A percentile compares a stretch with the other conserved stretches of the same genome.
phyloP scores from a whole-genome alignment of 2,329 filamentous ascomycete genomes.

The Aspergillus oerlinghausenensis region DNA sequence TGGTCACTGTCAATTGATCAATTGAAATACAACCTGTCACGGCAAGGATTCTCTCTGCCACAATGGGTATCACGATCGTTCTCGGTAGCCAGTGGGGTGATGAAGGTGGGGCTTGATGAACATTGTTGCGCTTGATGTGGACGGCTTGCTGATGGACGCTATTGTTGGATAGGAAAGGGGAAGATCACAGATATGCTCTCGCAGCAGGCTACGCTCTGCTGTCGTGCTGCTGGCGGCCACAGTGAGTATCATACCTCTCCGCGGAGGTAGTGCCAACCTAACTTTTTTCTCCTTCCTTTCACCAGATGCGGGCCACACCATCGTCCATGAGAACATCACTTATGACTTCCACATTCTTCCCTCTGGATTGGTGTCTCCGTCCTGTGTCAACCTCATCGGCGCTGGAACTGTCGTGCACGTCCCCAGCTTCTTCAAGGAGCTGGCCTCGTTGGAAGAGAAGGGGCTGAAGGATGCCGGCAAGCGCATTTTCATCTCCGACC shows the following conservation, averaged over 20 bases:
- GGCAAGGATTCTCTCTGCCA: constrained; percentile 3
- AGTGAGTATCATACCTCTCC: constrained; percentile 30
- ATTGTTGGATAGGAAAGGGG: constrained; percentile 36
- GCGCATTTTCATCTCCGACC: constrained; percentile 45
- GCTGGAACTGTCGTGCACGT: constrained; percentile 45
- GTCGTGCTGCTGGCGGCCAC: constrained; percentile 44
- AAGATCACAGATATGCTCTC: constrained; percentile 47
- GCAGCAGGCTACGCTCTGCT: constrained; percentile 41
- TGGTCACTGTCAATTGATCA: background rate
- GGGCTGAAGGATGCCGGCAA: constrained; percentile 37
- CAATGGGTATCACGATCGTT: constrained; percentile 40
- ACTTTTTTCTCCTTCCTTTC: constrained; percentile 1
- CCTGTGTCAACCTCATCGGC: constrained; percentile 45
- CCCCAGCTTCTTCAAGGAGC: constrained; percentile 46
- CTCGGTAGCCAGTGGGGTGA: constrained; percentile 47
- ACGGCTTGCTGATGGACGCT: constrained; percentile 5
- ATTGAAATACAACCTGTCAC: background rate
- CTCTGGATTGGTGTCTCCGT: constrained; percentile 41
- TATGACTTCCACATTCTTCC: constrained; percentile 49
- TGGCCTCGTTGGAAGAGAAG: constrained; percentile 40
- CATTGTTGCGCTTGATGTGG: constrained; percentile 1
- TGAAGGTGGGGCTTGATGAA: constrained; percentile 33
- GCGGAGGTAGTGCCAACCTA: background rate
- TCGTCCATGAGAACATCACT: constrained; percentile 43
- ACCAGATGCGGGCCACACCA: constrained; percentile 44